Evolutionary conservation across 1,284 basidiomycete species (phyloP).

Genomic region (Rhodotorula sp.): DNA sequence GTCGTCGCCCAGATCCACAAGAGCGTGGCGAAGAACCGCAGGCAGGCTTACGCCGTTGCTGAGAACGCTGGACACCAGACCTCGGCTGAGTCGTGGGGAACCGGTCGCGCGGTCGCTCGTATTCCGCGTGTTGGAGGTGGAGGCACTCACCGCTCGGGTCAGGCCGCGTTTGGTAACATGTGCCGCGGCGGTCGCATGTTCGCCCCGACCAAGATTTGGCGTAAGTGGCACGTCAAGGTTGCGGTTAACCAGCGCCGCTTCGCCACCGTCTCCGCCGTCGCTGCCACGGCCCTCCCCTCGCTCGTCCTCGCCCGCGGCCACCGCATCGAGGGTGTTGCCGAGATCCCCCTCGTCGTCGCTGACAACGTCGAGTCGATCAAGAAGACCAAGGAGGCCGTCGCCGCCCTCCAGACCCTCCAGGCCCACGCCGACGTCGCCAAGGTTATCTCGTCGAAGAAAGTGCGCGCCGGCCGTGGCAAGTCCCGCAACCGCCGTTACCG

Average conservation of each 20-base stretch:
- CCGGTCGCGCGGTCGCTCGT: constrained; percentile 99
- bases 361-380: constrained; percentile 77
- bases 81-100: constrained; percentile 98
- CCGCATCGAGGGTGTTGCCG: constrained; percentile 95
- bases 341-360: constrained; percentile 91
- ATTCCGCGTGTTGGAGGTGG: constrained; percentile 99
- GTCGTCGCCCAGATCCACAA: constrained; percentile 97
- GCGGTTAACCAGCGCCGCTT: constrained; percentile 99
- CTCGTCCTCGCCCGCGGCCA: constrained; percentile 99
- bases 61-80: constrained; percentile 99
- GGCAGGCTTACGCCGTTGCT: constrained; percentile 93
- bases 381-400: constrained; percentile 97
- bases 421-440: constrained; percentile 95
- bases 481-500: constrained; percentile 94
- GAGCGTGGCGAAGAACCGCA: constrained; percentile 53
- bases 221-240: constrained; percentile 99
- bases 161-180: constrained; percentile 99
- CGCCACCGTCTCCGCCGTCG: constrained; percentile 95
- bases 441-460: constrained; percentile 95
- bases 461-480: constrained; percentile 97
- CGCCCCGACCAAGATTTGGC: constrained; percentile 93
- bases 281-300: constrained; percentile 95
- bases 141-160: constrained; percentile 95
- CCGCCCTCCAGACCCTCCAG: constrained; percentile 83
- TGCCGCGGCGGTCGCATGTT: constrained; percentile 99